Percentiles rank a stretch among this genome's conserved stretches.
phyloP scores from a whole-genome alignment of 805 yeast genomes.

The Starmerella cellae region DNA sequence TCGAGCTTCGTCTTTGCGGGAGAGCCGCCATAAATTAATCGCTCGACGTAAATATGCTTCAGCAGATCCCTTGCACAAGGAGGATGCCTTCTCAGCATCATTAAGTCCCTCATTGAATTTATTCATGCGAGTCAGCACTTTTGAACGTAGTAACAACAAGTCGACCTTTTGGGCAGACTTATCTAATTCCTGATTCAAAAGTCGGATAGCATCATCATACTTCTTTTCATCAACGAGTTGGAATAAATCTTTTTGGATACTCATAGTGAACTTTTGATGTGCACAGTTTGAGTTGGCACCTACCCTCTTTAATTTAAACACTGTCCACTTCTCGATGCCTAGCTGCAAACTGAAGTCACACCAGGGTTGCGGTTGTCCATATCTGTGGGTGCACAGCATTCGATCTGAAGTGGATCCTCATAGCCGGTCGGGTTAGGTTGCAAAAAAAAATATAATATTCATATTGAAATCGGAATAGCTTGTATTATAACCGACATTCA shows the following conservation, averaged over 20 bases:
- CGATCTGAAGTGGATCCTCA: too few relatives aligned
- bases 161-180: conserved; percentile 9
- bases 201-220: conserved; percentile 10
- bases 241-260: too few relatives aligned
- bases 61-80: conserved; percentile 8
- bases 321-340: too few relatives aligned
- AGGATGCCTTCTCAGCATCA: conserved; percentile 22
- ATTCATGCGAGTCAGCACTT: conserved; percentile 11
- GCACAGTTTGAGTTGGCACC: too few relatives aligned
- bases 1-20: conserved; percentile 22
- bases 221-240: conserved; percentile 7
- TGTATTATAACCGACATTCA: too few relatives aligned
- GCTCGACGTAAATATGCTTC: conserved; percentile 28
- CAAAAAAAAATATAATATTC: not conserved
- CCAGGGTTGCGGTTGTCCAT: too few relatives aligned
- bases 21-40: conserved; percentile 21
- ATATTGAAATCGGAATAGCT: too few relatives aligned
- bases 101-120: conserved; percentile 14
- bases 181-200: conserved; percentile 6
- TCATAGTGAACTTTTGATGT: too few relatives aligned
- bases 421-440: conserved; percentile 1
- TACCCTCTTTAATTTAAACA: too few relatives aligned
- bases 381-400: too few relatives aligned
- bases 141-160: conserved; percentile 17
- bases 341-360: too few relatives aligned